Evolutionary conservation across 805 yeast genomes (phyloP), one percentile per base, ranked within the genome.

Genomic region (Wickerhamiella hasegawae): DNA sequence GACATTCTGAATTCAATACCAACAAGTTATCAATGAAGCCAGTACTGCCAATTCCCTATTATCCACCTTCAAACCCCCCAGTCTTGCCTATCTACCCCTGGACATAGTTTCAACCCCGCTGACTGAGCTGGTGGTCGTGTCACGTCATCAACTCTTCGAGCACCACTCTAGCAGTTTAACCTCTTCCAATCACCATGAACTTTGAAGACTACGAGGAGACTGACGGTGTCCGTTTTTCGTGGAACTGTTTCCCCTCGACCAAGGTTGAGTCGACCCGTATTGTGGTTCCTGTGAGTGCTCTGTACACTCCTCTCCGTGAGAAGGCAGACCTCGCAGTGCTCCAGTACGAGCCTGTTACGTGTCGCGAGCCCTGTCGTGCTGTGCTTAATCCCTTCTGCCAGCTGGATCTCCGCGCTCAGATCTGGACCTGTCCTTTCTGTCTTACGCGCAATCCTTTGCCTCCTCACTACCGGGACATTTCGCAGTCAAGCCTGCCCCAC

Each of bases 251-350:
- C 49, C 98, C 99, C 20, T 73, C 80, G 28, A 76, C 94, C 26
- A 73, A 84, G 46, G 71, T 73, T 28, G 97, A 90, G 57, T 90
- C 94, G 15, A 76, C 76, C 48, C 78, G 90, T 46, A 78, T 84
- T 51, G 92, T 87, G 15, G 85, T 90, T 22, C 98, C 99, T 10
- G 76, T 90, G 25, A 94, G 96, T 28, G 77, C 94, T 37, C 62
- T 90, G 42, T 90, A 84, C 64, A 85, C 96, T n/a, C 99, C 99
- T 6, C 68, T 90, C 47, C 73, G 82, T 49, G 72, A 71, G 39
- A 71, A 80, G 45, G 78, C 76, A 40, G 84, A 76, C 43, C 63
- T 83, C 42, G 76, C 82, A 14, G 60, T 80, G 35, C 83, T 87
- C 38, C 71, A 71, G 48, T 83, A 84, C 57, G 94, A 85, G 55